Conservation (phyloP, 192 early-diverging fungal genomes). For the Geranomyces michiganensis region DNA sequence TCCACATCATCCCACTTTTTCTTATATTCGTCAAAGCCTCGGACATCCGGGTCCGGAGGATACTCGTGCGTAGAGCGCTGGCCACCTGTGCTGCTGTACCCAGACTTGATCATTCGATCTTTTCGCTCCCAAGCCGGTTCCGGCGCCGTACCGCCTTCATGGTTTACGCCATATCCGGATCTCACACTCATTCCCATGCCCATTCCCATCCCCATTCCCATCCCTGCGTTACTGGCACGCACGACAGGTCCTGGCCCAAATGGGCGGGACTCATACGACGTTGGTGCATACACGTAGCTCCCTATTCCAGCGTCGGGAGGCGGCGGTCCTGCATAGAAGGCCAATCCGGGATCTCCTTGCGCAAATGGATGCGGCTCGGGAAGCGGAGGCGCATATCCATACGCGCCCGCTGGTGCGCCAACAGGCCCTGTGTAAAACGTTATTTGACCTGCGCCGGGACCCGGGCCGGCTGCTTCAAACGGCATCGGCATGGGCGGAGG, state of each 20-base stretch:
- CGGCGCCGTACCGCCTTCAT: not conserved
- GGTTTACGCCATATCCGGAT: conserved; percentile 1
- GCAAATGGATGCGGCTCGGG: too few relatives aligned
- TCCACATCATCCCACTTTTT: conserved; percentile 16
- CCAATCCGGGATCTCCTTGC: not conserved
- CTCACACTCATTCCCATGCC: not conserved
- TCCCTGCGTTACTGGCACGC: too few relatives aligned
- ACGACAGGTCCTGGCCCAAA: not conserved
- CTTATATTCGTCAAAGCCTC: conserved; percentile 33
- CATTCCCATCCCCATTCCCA: too few relatives aligned
- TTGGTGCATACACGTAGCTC: not conserved
- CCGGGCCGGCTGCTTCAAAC: not conserved
- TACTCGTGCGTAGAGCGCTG: conserved; percentile 1
- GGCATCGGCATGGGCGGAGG: too few relatives aligned
- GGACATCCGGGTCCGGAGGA: conserved; percentile 29
- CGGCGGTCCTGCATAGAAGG: not conserved
- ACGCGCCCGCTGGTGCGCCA: not conserved
- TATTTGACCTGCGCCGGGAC: not conserved
- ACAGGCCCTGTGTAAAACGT: not conserved
- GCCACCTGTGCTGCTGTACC: not conserved
- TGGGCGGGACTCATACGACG: not conserved
- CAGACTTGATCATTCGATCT: not conserved
- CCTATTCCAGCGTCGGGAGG: not conserved
- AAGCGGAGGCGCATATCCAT: not conserved
- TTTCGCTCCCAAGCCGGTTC: not conserved